Percentiles rank a stretch among this genome's conserved stretches.
Conservation (phyloP, 768 basidiomycete genomes). For the Trametes cingulata region DNA sequence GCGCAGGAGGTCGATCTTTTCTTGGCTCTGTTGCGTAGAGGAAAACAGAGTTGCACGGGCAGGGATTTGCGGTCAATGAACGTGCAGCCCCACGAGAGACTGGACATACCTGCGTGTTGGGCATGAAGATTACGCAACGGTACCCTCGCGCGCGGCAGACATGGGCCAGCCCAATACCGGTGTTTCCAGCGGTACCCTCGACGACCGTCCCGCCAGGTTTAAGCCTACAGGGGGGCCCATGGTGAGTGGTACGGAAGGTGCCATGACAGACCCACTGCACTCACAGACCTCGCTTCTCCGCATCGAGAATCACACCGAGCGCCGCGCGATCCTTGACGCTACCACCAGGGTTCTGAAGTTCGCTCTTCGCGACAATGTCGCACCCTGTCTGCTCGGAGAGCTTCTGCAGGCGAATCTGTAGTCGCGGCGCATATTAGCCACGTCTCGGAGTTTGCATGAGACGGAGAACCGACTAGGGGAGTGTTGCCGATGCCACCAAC, state of each 20-base stretch:
- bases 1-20: slow-evolving; percentile 95
- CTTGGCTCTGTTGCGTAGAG: slow-evolving; percentile 61
- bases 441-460: too few relatives aligned
- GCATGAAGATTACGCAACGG: slow-evolving; percentile 99
- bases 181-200: slow-evolving; percentile 98
- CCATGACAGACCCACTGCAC: slow-evolving; percentile 31
- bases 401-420: slow-evolving; percentile 77
- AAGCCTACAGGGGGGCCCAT: slow-evolving; percentile 46
- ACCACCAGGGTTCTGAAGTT: slow-evolving; percentile 98
- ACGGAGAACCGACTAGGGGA: slow-evolving; percentile 60
- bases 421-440: background rate
- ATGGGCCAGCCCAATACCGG: slow-evolving; percentile 93
- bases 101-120: slow-evolving; percentile 73
- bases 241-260: background rate
- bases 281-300: slow-evolving; percentile 81
- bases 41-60: background rate
- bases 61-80: background rate
- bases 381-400: slow-evolving; percentile 84
- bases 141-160: slow-evolving; percentile 93
- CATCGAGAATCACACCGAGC: slow-evolving; percentile 81
- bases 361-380: slow-evolving; percentile 91
- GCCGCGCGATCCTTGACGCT: slow-evolving; percentile 98
- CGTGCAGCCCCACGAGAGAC: too few relatives aligned
- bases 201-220: slow-evolving; percentile 95
- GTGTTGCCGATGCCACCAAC: slow-evolving; percentile 91